phyloP scores from a whole-genome alignment of 1,284 basidiomycete species.

The Cutaneotrichosporon sp. region DNA sequence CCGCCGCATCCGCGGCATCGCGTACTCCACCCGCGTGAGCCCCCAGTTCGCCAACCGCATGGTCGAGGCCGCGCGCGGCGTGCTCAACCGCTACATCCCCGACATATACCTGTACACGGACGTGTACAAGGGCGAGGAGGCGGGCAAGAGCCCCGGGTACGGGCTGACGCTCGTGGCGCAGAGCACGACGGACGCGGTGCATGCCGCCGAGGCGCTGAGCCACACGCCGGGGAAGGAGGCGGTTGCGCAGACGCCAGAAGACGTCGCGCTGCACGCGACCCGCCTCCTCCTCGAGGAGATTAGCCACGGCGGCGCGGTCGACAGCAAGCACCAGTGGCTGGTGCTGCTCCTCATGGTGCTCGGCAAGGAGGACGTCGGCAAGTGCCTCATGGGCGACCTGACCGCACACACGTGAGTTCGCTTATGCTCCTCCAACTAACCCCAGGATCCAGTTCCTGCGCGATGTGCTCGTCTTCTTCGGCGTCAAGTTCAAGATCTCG shows the following conservation, averaged over 20 bases:
- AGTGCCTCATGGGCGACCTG: conserved; percentile 79
- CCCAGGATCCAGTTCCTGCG: conserved; percentile 85
- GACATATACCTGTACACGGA: conserved; percentile 99
- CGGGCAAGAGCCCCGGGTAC: conserved; percentile 94
- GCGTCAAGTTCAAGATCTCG: conserved; percentile 61
- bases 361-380: conserved; percentile 93
- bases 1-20: conserved; percentile 91
- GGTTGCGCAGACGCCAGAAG: conserved; percentile 70
- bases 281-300: conserved; percentile 78
- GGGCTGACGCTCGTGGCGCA: conserved; percentile 87
- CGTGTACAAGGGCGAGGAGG: conserved; percentile 96
- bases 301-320: conserved; percentile 81
- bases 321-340: conserved; percentile 85
- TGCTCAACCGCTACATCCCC: conserved; percentile 94
- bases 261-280: conserved; percentile 80
- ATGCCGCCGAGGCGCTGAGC: conserved; percentile 83
- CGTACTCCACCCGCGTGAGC: conserved; percentile 93
- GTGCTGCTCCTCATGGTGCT: conserved; percentile 89
- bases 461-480: conserved; percentile 80
- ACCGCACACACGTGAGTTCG: conserved; percentile 75
- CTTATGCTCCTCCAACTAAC: conserved; percentile 10
- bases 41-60: conserved; percentile 97
- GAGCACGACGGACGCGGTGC: conserved; percentile 86
- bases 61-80: conserved; percentile 87
- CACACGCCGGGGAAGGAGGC: conserved; percentile 51